phyloP scores from a whole-genome alignment of 495 filamentous ascomycete genomes.

The Aspergillus hancockii region DNA sequence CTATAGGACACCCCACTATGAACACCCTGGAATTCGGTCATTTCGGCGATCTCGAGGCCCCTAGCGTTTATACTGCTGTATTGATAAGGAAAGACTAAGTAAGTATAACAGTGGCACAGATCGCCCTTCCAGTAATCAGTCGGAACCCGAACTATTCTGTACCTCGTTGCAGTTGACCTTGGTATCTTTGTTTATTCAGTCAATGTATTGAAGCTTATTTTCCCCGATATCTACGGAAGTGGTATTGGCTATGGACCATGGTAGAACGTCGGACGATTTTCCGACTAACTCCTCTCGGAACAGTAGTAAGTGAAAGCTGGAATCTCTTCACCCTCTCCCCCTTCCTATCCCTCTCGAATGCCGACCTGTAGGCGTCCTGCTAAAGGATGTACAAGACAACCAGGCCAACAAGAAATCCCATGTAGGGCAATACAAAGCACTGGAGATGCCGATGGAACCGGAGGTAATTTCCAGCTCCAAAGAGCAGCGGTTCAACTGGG shows the following conservation, averaged over 20 bases:
- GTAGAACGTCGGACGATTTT: neutral
- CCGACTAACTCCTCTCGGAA: neutral
- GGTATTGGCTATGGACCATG: neutral
- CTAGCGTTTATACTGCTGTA: neutral
- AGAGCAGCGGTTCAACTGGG: neutral
- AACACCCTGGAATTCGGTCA: too few relatives aligned
- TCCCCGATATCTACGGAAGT: neutral
- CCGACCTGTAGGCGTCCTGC: neutral
- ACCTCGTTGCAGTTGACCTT: too few relatives aligned
- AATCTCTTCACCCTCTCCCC: neutral
- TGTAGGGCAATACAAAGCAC: neutral
- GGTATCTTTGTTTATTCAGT: neutral
- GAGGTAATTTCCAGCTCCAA: neutral
- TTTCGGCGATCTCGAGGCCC: neutral
- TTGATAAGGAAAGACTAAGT: neutral
- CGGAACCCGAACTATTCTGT: neutral
- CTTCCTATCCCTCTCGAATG: neutral
- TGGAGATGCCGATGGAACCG: neutral
- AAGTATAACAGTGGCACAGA: neutral
- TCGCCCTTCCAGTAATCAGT: neutral
- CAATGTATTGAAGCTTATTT: too few relatives aligned
- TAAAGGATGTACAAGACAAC: neutral
- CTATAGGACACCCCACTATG: too few relatives aligned
- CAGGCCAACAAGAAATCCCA: neutral
- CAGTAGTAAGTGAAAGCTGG: neutral